Conservation (phyloP, 495 filamentous ascomycete genomes). For the Stereocaulon alpinum region DNA sequence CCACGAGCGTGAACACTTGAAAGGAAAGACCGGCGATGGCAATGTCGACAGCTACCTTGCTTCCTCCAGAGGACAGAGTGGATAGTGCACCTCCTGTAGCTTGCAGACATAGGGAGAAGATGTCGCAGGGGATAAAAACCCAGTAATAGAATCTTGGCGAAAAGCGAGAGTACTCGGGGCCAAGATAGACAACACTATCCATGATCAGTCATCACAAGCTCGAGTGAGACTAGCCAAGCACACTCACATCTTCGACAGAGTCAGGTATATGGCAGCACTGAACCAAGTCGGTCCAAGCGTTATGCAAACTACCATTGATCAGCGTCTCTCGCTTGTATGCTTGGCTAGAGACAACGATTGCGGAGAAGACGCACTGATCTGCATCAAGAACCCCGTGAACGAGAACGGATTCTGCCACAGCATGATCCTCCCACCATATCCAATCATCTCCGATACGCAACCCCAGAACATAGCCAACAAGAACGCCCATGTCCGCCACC, state of each 20-base stretch:
- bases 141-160: constrained; percentile 40
- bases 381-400: constrained; percentile 39
- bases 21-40: constrained; percentile 33
- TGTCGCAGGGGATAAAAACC: constrained; percentile 45
- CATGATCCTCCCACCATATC: constrained; percentile 40
- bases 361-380: constrained; percentile 31
- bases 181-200: constrained; percentile 36
- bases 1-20: constrained; percentile 38
- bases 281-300: constrained; percentile 47
- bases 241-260: constrained; percentile 33
- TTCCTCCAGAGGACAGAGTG: constrained; percentile 21
- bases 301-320: constrained; percentile 33
- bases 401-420: constrained; percentile 38
- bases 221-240: not conserved
- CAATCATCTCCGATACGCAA: constrained; percentile 32
- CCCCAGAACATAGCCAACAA: constrained; percentile 23
- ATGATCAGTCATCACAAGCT: not conserved
- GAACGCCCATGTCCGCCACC: constrained; percentile 29
- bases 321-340: not conserved
- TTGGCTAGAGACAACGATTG: not conserved
- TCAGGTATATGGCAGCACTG: constrained; percentile 50
- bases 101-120: constrained; percentile 41
- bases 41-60: constrained; percentile 28
- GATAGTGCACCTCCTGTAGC: constrained; percentile 41
- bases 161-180: constrained; percentile 40